These are phyloP conservation scores for Kwoniella sp. DNA, from an alignment of 768 basidiomycete genomes.

Conservation along the genomic window DNA sequence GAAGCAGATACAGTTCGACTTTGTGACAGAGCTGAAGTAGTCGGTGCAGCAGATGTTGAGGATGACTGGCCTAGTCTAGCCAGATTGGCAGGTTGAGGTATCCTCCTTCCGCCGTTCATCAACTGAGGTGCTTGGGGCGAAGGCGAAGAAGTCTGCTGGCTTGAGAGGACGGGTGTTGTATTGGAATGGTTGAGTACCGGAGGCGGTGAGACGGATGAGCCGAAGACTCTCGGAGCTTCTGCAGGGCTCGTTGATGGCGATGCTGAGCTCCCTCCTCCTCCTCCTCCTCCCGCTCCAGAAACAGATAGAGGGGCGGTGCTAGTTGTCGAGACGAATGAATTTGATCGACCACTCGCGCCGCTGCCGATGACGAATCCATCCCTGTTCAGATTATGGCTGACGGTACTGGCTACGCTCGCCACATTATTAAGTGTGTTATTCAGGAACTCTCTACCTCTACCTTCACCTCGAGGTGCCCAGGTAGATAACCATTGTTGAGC, in stretches of 20 bases:
- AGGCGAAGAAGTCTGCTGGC: neutral
- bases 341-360: conserved; percentile 6
- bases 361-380: conserved; percentile 12
- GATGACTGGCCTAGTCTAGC: conserved; percentile 27
- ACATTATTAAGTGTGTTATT: conserved; percentile 42
- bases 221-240: neutral
- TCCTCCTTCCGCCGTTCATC: conserved; percentile 12
- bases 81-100: conserved; percentile 44
- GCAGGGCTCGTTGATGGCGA: conserved; percentile 12
- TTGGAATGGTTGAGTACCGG: conserved; percentile 27
- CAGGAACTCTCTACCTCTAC: conserved; percentile 40
- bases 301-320: conserved; percentile 4
- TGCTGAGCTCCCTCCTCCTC: neutral
- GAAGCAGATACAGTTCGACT: neutral
- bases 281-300: neutral
- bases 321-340: conserved; percentile 14
- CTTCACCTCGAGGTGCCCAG: conserved; percentile 50
- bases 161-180: conserved; percentile 25
- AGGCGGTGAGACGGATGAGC: conserved; percentile 6
- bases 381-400: conserved; percentile 30
- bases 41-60: conserved; percentile 15
- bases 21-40: conserved; percentile 8
- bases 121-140: neutral
- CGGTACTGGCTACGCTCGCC: conserved; percentile 44
- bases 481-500: conserved; percentile 45